Evolutionary conservation across 2,329 filamentous ascomycete genomes (phyloP), one percentile per base, ranked within the genome.

Genomic region (Laburnicola sp.): DNA sequence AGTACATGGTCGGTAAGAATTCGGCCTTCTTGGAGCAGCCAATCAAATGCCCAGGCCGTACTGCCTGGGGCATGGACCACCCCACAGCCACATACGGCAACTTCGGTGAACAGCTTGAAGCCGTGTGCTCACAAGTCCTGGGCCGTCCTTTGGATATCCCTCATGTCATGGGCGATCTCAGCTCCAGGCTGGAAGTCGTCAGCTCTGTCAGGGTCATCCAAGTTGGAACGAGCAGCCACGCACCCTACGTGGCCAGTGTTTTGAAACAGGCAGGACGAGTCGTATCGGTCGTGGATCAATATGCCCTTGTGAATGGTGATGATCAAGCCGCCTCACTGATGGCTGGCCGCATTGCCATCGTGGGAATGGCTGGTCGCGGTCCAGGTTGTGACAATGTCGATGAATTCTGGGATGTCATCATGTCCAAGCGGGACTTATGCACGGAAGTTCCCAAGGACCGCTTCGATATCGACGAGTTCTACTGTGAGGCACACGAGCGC

Each of bases 1-100:
- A 52, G 37, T 52, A 30, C 36, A 41, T 55, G 22, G 52, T 55
- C 16, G 52, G 52, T 31, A 28, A 31, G n/a, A 32, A 34, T 38
- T 36, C 45, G 4, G 8, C 3, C 25, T 25, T 39, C 25, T 41
- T 40, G 45, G 27, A 32, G n/a, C 21, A n/a, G 9, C 35, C n/a
- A 11, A 26, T 23, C 11, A 4, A 6, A 4, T 44, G 8, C 23
- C 26, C 41, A 44, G 21, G 21, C 3, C 21, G 22, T 25, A 22
- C 6, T 23, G 11, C 36, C 11, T 45, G 43, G 43, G 43, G 43
- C 11, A 36, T 45, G 43, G 43, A 35, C 23, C 31, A 45, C n/a
- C 31, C 32, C 21, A 26, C 4, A 16, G 38, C 38, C 4, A n/a
- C 38, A 10, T 37, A 45, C 21, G 6, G 21, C 16, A 45, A 37